Percentiles rank a stretch among this genome's conserved stretches.
Evolutionary conservation across 169 alveolate species (phyloP).

Genomic region (Plasmodium sp.): DNA sequence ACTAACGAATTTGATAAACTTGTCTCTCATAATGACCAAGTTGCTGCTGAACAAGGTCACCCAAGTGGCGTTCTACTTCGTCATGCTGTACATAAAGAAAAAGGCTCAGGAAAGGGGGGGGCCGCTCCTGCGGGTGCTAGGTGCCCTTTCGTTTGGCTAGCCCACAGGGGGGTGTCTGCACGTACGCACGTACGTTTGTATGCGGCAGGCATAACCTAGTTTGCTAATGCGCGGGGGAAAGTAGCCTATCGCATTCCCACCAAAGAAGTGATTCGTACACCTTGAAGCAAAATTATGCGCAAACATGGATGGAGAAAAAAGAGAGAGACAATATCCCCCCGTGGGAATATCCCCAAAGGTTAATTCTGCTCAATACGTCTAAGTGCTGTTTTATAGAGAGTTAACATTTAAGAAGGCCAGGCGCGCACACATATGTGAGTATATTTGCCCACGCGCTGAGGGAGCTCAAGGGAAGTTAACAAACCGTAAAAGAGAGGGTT

Average conservation of each 20-base stretch:
- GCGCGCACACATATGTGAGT: neutral
- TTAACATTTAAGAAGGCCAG: neutral
- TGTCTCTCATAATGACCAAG: conserved; percentile 30
- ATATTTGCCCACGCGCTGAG: neutral
- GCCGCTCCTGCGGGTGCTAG: conserved; percentile 13
- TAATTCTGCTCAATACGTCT: neutral
- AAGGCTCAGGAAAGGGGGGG: conserved; percentile 10
- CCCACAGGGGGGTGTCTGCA: neutral
- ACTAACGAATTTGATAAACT: conserved; percentile 19
- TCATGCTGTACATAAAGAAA: conserved; percentile 29
- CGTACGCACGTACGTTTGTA: neutral
- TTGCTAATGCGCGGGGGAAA: neutral
- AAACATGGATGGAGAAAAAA: neutral
- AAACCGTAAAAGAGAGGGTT: neutral
- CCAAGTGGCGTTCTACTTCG: conserved; percentile 21
- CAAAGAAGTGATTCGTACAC: neutral
- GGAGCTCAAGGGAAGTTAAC: neutral
- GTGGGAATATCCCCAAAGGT: neutral
- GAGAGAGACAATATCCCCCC: neutral
- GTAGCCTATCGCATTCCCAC: neutral
- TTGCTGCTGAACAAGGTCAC: conserved; percentile 2
- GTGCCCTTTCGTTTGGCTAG: conserved; percentile 15
- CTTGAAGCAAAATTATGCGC: neutral
- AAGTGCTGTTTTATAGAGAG: neutral
- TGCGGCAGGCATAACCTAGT: neutral